These are phyloP conservation scores for Helianthus annuus DNA, from an alignment of 129 eudicot species.

Conservation along the genomic window HanXRQr2.0-SUNRISE NC_035435.2:167376968-167377467, in stretches of 20 bases:
- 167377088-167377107: conserved; percentile 32
- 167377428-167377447: conserved; percentile 24
- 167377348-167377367: conserved; percentile 55
- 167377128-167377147: conserved; percentile 25
- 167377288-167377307: conserved; percentile 28
- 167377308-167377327: not conserved
- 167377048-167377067: conserved; percentile 51
- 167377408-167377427: conserved; percentile 31
- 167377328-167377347: conserved; percentile 34
- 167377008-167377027: conserved; percentile 46
- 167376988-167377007: conserved; percentile 43
- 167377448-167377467: conserved; percentile 44
- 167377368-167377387: conserved; percentile 55
- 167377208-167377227: conserved; percentile 43
- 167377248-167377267: conserved; percentile 23
- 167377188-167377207: conserved; percentile 50
- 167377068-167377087: conserved; percentile 40
- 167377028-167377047: conserved; percentile 47
- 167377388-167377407: conserved; percentile 38
- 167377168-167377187: conserved; percentile 38
- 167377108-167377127: conserved; percentile 33
- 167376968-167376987: conserved; percentile 58
- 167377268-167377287: conserved; percentile 24
- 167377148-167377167: conserved; percentile 41
- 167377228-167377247: conserved; percentile 23